Conservation (phyloP, 768 basidiomycete species). For the Pholiota molesta region DNA sequence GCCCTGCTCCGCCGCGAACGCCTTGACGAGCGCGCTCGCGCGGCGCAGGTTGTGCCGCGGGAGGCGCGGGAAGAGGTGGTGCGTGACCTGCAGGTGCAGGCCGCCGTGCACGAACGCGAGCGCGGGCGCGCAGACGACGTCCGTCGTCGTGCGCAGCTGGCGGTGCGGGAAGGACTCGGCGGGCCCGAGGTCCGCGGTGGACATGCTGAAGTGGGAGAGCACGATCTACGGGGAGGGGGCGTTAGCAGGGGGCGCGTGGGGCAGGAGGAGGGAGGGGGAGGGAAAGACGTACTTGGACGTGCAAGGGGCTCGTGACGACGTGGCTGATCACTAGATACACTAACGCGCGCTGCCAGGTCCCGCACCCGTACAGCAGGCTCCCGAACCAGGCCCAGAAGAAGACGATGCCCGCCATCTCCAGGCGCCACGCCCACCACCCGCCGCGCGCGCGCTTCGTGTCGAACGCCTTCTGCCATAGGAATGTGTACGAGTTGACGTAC, state of each 20-base stretch:
- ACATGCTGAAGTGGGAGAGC: slow-evolving; percentile 96
- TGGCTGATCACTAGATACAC: slow-evolving; percentile 85
- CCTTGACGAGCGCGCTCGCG: slow-evolving; percentile 84
- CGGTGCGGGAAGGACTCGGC: slow-evolving; percentile 91
- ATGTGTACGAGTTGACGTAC: slow-evolving; percentile 83
- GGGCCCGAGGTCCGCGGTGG: slow-evolving; percentile 89
- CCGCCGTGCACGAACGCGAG: slow-evolving; percentile 94
- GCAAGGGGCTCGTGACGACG: slow-evolving; percentile 85
- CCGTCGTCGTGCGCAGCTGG: slow-evolving; percentile 96
- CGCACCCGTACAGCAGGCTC: slow-evolving; percentile 67
- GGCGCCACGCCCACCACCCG: slow-evolving; percentile 75
- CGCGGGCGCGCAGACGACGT: slow-evolving; percentile 84
- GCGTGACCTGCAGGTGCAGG: slow-evolving; percentile 96
- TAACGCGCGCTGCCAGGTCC: slow-evolving; percentile 69
- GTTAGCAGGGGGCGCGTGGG: too few species aligned
- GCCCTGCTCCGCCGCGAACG: slow-evolving; percentile 84
- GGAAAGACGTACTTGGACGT: slow-evolving; percentile 69
- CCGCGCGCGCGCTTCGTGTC: slow-evolving; percentile 67
- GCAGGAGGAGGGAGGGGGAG: too few species aligned
- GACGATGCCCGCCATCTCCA: slow-evolving; percentile 74
- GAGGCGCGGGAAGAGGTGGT: slow-evolving; percentile 94
- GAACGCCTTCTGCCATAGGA: slow-evolving; percentile 66
- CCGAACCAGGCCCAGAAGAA: slow-evolving; percentile 93
- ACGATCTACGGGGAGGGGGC: slow-evolving; percentile 66
- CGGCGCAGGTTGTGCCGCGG: slow-evolving; percentile 90